Evolutionary conservation across 2,329 filamentous ascomycete genomes (phyloP).

Genomic region (Sporothrix pallida): DNA sequence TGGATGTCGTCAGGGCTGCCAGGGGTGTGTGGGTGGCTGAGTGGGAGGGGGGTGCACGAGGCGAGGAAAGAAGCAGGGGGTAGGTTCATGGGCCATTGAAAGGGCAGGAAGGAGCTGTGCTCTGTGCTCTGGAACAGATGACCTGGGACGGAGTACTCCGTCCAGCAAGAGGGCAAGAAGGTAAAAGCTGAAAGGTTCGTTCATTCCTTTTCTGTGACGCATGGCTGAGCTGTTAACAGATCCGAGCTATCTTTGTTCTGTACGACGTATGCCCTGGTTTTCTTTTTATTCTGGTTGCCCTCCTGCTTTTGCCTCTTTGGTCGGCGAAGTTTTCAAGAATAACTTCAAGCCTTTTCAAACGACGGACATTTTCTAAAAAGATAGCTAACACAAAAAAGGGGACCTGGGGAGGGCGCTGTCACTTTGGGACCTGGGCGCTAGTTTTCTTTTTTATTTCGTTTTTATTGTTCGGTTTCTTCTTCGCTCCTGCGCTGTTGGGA

Average conservation of each 20-base stretch:
- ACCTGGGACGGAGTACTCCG: constrained; percentile 10
- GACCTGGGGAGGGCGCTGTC: constrained; percentile 18
- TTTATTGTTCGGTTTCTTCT: background rate
- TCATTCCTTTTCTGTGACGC: constrained; percentile 11
- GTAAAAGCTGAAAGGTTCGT: constrained; percentile 12
- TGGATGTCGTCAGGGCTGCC: constrained; percentile 37
- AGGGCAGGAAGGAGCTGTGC: constrained; percentile 7
- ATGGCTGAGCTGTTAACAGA: background rate
- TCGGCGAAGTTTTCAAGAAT: background rate
- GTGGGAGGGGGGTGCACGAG: constrained; percentile 30
- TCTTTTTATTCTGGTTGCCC: background rate
- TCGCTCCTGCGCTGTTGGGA: constrained; percentile 1
- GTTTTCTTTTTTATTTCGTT: background rate
- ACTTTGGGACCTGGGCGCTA: background rate
- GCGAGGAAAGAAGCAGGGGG: constrained; percentile 13
- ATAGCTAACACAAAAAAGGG: background rate
- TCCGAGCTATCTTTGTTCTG: background rate
- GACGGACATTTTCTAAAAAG: background rate
- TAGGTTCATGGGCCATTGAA: background rate
- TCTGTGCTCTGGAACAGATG: constrained; percentile 18
- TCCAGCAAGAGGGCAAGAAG: constrained; percentile 8
- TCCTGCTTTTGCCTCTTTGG: background rate
- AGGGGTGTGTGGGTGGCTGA: constrained; percentile 34
- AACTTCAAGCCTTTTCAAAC: background rate
- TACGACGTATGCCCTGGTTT: too few relatives aligned